Conservation (phyloP, 495 filamentous ascomycete species). For the Penicillium bialowiezense region DNA sequence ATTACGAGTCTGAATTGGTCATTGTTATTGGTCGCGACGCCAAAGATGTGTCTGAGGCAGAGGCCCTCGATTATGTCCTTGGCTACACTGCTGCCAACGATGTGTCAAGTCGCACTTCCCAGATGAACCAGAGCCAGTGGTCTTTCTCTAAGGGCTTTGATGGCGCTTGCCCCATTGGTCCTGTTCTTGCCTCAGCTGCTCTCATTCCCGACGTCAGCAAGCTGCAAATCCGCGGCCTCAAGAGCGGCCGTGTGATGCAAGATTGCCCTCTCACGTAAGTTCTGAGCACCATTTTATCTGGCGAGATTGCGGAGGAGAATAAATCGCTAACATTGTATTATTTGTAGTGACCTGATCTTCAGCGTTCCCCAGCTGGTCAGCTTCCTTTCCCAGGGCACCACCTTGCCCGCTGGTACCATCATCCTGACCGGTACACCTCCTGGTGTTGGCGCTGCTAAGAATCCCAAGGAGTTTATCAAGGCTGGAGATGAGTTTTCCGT, state of each 20-base stretch:
- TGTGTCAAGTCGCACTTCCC: conserved; percentile 75
- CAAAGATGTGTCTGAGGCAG: conserved; percentile 62
- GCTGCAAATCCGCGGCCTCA: conserved; percentile 59
- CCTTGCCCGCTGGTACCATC: conserved; percentile 72
- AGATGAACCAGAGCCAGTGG: conserved; percentile 80
- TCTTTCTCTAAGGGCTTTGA: conserved; percentile 81
- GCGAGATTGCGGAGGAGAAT: not conserved
- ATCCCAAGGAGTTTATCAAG: conserved; percentile 53
- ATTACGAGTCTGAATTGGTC: conserved; percentile 84
- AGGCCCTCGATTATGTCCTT: conserved; percentile 72
- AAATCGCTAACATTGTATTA: conserved; percentile 1
- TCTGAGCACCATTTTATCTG: not conserved
- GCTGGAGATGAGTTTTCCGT: conserved; percentile 61
- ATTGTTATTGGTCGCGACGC: conserved; percentile 70
- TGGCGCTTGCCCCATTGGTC: conserved; percentile 73
- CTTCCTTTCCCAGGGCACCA: conserved; percentile 75
- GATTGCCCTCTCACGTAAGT: conserved; percentile 54
- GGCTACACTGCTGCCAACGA: conserved; percentile 83
- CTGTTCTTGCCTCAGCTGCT: conserved; percentile 52
- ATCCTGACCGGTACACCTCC: conserved; percentile 80
- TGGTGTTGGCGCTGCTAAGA: conserved; percentile 53
- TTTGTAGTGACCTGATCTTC: conserved; percentile 69
- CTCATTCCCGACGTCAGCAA: conserved; percentile 61
- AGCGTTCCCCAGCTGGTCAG: conserved; percentile 68
- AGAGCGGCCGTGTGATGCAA: conserved; percentile 71